Evolutionary conservation across 2,329 filamentous ascomycete genomes (phyloP), one percentile per base, ranked within the genome.

Genomic region (Fusarium xyrophilum): DNA sequence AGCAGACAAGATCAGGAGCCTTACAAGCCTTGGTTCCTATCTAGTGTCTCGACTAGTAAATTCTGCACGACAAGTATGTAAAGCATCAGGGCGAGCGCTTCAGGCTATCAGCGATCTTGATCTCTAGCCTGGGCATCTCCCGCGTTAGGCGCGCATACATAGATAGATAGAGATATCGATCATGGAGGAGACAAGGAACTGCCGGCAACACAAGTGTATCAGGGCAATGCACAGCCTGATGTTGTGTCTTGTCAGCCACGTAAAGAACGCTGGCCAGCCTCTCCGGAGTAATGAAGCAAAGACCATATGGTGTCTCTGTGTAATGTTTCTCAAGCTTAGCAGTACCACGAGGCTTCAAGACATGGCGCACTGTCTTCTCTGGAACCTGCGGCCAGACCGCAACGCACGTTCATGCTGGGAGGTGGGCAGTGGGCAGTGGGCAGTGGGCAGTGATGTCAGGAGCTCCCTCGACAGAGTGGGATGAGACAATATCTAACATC

Each of bases 381-480:
- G 59, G 55, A 65, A 44, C 55, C 51, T 59, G 57, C 60, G 60
- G 40, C 33, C 35, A 52, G 46, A 55, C 28, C 61, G 25, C 56
- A 56, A 36, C 63, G 30, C 56, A 56, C 42, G 60, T 58, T 63
- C 60, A 69, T 57, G 59, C 52, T 51, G 53, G 38, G 38, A 56
- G 33, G 60, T 39, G 33, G 57, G 46, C 52, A 52, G 48, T 73
- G 67, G n/a, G n/a, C n/a, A n/a, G n/a, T n/a, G n/a, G n/a, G n/a
- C n/a, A n/a, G 60, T 39, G 33, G 57, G 46, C 52, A 52, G 48
- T 73, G 67, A 69, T 72, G 72, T 73, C 70, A 72, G 63, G 51
- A 68, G 23, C 64, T 72, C 60, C 63, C 57, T 62, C 68, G 53
- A 48, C 40, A 63, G 56, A 67, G 57, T 55, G 38, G 54, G 51